Evolutionary conservation across 2,329 filamentous ascomycete genomes (phyloP).

Genomic region (Cladosporium sp.): DNA sequence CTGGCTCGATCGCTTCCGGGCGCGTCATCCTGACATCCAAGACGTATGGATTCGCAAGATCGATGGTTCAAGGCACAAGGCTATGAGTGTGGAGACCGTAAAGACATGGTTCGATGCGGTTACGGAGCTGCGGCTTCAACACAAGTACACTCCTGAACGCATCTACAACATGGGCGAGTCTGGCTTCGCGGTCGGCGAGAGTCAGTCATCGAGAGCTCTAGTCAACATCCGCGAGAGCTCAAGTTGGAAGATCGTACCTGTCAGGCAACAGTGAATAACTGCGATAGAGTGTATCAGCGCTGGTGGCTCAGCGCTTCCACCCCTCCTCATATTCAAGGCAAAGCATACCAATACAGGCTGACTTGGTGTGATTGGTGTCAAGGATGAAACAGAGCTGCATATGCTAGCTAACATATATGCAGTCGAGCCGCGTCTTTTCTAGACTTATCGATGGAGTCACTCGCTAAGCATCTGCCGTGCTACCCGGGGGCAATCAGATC

Average conservation of each 20-base stretch:
- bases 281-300: conserved; percentile 22
- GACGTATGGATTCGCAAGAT: too few relatives aligned
- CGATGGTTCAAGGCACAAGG: too few relatives aligned
- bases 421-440: neutral
- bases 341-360: neutral
- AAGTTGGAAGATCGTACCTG: conserved; percentile 18
- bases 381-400: neutral
- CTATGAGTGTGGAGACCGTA: neutral
- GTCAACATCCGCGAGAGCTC: conserved; percentile 18
- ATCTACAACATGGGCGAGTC: conserved; percentile 20
- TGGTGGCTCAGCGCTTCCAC: too few relatives aligned
- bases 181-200: conserved; percentile 14
- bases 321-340: too few relatives aligned
- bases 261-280: conserved; percentile 21
- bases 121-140: conserved; percentile 4
- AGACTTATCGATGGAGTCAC: too few relatives aligned
- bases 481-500: neutral
- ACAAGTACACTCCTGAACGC: conserved; percentile 8
- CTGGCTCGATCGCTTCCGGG: too few relatives aligned
- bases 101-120: conserved; percentile 21
- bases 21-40: too few relatives aligned
- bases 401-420: neutral
- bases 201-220: conserved; percentile 18
- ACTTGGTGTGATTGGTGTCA: neutral
- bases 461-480: too few relatives aligned